phyloP scores from a whole-genome alignment of 129 eudicot species.

The Rutidosis leptorrhynchoides region DNA sequence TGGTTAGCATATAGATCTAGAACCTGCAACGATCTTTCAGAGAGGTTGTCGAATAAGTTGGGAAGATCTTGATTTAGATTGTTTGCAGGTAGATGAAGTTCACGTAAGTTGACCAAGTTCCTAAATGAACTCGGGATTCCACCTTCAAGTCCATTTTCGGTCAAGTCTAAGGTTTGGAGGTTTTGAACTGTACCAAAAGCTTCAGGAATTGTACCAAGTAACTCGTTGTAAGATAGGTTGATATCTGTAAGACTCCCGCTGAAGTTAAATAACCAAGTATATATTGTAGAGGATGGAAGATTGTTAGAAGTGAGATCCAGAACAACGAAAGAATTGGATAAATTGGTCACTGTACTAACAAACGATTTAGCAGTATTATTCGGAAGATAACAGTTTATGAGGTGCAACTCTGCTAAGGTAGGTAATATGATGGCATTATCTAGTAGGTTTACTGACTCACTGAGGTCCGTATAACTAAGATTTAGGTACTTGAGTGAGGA shows the following conservation, averaged over 20 bases:
- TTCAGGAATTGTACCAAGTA: conserved; percentile 27
- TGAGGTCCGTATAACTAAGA: conserved; percentile 30
- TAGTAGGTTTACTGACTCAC: conserved; percentile 20
- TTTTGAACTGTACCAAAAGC: conserved; percentile 19
- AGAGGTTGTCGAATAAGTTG: conserved; percentile 16
- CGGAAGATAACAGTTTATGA: conserved; percentile 25
- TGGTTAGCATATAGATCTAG: conserved; percentile 26
- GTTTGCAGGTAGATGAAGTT: conserved; percentile 24
- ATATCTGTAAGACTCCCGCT: conserved; percentile 27
- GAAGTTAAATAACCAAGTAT: conserved; percentile 30
- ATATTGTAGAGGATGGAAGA: conserved; percentile 21
- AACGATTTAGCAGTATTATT: conserved; percentile 14
- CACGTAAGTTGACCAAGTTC: conserved; percentile 22
- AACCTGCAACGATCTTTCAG: conserved; percentile 16
- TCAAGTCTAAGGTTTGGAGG: conserved; percentile 30
- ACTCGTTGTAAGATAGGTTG: conserved; percentile 27
- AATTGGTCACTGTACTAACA: conserved; percentile 8
- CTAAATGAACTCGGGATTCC: conserved; percentile 29
- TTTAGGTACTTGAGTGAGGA: conserved; percentile 29
- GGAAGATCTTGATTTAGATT: conserved; percentile 28
- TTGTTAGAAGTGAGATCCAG: conserved; percentile 20
- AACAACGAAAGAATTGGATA: conserved; percentile 19
- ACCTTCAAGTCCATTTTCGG: conserved; percentile 27
- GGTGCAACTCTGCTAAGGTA: conserved; percentile 27
- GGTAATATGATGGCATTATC: conserved; percentile 21